Percentiles rank a stretch among this genome's conserved stretches.
Evolutionary conservation across 257 asterid species (phyloP).

Genomic region (Striga asiatica): DNA sequence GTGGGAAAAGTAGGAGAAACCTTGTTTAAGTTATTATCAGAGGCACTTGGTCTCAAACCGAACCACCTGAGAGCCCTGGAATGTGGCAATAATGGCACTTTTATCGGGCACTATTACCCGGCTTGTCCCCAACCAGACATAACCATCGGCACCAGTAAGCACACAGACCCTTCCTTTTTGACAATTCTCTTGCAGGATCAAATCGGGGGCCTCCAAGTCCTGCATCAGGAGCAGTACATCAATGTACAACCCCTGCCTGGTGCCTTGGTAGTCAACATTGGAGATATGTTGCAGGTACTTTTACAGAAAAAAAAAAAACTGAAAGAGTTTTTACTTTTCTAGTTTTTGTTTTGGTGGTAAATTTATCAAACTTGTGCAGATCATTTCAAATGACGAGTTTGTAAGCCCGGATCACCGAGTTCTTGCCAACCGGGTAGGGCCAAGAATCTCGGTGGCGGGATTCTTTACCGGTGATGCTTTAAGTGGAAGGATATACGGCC

Average conservation of each 20-base stretch:
- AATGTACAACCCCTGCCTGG: constrained; percentile 16
- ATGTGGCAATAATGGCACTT: too few relatives aligned
- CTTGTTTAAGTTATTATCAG: constrained; percentile 41
- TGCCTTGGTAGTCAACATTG: constrained; percentile 16
- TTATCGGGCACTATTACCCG: background rate
- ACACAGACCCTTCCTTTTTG: background rate
- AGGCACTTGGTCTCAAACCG: constrained; percentile 57
- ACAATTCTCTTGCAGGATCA: background rate
- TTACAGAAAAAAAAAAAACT: too few relatives aligned
- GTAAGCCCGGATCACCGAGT: constrained; percentile 36
- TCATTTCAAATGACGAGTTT: constrained; percentile 36
- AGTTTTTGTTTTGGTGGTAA: too few relatives aligned
- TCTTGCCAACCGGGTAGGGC: constrained; percentile 22
- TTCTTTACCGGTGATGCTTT: constrained; percentile 17
- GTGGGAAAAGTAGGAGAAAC: constrained; percentile 31
- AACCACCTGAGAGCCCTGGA: background rate
- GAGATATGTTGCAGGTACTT: constrained; percentile 27
- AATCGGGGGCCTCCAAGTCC: constrained; percentile 12
- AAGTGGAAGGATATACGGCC: constrained; percentile 31
- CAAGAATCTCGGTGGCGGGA: constrained; percentile 41
- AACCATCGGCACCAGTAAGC: background rate
- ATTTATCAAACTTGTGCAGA: too few relatives aligned
- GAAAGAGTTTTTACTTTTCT: too few relatives aligned
- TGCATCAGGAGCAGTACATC: constrained; percentile 10
- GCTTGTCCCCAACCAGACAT: background rate